Conservation (phyloP, 83 land plant genomes). For the Diphasiastrum complanatum region DNA sequence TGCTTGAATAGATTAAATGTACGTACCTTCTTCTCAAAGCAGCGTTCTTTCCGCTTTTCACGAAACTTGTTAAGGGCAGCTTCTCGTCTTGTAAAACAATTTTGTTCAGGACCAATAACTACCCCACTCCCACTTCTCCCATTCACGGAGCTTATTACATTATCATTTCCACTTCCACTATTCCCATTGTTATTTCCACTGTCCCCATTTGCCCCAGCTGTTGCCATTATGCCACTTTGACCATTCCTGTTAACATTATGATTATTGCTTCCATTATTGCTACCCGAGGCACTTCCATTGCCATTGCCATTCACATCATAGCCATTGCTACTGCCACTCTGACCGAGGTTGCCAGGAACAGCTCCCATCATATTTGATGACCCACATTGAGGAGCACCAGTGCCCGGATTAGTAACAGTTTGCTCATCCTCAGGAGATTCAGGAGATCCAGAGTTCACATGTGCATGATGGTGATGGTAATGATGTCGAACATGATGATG, state of each 20-base stretch:
- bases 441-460: neutral
- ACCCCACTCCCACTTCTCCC: neutral
- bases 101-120: neutral
- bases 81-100: neutral
- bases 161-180: slow-evolving; percentile 5
- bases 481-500: neutral
- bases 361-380: neutral
- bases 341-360: neutral
- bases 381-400: neutral
- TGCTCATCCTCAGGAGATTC: neutral
- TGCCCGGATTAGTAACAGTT: neutral
- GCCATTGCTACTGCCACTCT: neutral
- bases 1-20: too few relatives aligned
- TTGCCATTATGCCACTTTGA: neutral
- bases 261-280: slow-evolving; percentile 4
- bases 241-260: neutral
- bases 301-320: slow-evolving; percentile 1
- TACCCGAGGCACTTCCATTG: slow-evolving; percentile 10
- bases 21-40: slow-evolving; percentile 8
- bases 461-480: neutral
- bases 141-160: neutral
- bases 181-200: neutral
- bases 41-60: slow-evolving; percentile 4
- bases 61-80: slow-evolving; percentile 8
- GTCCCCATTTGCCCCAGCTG: neutral